Evolutionary conservation across 78 protist genomes (phyloP).

Genomic region (Isochrysis galbana): DNA sequence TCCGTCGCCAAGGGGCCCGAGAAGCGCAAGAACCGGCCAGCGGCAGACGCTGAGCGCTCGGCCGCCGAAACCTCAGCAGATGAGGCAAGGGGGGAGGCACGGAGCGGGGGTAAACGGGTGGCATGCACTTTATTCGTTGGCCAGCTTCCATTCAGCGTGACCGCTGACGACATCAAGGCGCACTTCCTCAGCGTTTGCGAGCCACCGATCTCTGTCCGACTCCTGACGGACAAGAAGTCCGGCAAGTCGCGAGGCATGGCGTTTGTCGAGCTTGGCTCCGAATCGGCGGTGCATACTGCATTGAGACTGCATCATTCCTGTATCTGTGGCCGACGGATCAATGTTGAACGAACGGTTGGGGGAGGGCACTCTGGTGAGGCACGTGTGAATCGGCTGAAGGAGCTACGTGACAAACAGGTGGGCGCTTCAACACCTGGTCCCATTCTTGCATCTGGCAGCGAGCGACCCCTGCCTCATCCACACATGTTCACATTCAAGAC

Average conservation of each 20-base stretch:
- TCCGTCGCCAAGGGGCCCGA: too few species aligned
- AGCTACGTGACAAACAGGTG: background rate
- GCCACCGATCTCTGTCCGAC: background rate
- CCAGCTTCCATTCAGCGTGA: background rate
- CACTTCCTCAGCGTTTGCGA: background rate
- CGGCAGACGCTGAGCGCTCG: too few species aligned
- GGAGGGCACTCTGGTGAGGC: background rate
- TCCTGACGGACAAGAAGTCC: background rate
- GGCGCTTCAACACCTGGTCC: too few species aligned
- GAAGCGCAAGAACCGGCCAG: too few species aligned
- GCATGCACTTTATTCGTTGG: background rate
- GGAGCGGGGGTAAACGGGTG: background rate
- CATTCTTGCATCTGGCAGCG: too few species aligned
- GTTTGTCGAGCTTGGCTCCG: background rate
- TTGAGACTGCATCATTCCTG: background rate
- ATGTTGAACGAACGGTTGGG: constrained; percentile 23
- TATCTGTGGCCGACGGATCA: background rate
- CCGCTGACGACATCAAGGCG: background rate
- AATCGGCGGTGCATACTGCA: constrained; percentile 6
- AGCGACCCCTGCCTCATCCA: too few species aligned
- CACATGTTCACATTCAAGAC: too few species aligned
- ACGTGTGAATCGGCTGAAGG: background rate
- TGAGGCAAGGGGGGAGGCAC: background rate
- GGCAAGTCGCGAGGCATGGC: constrained; percentile 5
- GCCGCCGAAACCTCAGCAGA: background rate